These are phyloP conservation scores for Kalmanozyma brasiliensis DNA, from an alignment of 1,284 basidiomycete species.

Conservation along the genomic window DNA sequence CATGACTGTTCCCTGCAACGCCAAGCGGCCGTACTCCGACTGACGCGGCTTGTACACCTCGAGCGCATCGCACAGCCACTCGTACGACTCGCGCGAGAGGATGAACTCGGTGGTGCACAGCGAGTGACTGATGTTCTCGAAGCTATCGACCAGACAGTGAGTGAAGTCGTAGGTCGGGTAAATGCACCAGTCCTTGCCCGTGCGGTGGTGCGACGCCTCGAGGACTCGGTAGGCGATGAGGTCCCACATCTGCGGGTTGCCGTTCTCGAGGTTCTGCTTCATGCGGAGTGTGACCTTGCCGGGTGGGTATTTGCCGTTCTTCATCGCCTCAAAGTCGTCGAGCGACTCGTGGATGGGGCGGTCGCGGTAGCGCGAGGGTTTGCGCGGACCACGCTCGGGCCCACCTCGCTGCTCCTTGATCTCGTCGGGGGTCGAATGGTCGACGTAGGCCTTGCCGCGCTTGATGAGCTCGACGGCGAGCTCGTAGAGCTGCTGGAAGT, in stretches of 20 bases:
- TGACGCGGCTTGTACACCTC: conserved; percentile 98
- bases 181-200: conserved; percentile 83
- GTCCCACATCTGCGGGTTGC: conserved; percentile 99
- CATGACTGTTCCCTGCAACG: conserved; percentile 92
- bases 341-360: conserved; percentile 87
- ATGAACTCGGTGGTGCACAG: conserved; percentile 97
- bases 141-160: conserved; percentile 97
- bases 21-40: conserved; percentile 94
- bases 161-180: conserved; percentile 99
- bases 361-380: conserved; percentile 85
- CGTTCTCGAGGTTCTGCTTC: conserved; percentile 89
- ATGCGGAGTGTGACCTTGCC: conserved; percentile 93
- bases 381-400: conserved; percentile 83
- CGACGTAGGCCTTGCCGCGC: conserved; percentile 92
- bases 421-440: conserved; percentile 93
- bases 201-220: conserved; percentile 90
- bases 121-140: conserved; percentile 99
- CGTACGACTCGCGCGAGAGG: conserved; percentile 94
- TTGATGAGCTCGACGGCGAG: conserved; percentile 91
- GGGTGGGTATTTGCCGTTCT: conserved; percentile 85
- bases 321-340: conserved; percentile 91
- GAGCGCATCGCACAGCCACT: conserved; percentile 97
- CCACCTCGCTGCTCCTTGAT: conserved; percentile 87
- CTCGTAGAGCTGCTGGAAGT: conserved; percentile 88
- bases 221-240: conserved; percentile 95